Percentiles rank a stretch among this genome's conserved stretches.
Conservation (phyloP, 768 basidiomycete genomes). For the Boletus edulis region DNA sequence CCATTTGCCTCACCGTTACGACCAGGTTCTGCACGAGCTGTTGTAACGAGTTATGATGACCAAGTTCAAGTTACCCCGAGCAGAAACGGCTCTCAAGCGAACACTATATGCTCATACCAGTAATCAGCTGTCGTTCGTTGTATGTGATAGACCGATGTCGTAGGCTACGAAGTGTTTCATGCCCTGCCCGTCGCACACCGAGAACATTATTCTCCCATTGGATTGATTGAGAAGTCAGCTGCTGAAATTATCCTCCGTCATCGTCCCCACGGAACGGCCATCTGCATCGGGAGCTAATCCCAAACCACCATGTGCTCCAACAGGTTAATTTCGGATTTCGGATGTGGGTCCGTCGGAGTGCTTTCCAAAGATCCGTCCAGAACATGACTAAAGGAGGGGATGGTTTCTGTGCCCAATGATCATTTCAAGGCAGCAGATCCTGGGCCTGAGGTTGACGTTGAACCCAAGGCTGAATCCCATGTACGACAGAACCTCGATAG, state of each 20-base stretch:
- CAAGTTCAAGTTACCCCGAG: background rate
- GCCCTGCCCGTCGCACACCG: background rate
- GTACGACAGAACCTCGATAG: conserved; percentile 9
- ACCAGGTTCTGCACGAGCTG: conserved; percentile 68
- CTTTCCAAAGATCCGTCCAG: background rate
- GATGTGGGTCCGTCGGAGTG: background rate
- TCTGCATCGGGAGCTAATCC: background rate
- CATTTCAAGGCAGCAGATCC: too few relatives aligned
- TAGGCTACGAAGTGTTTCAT: background rate
- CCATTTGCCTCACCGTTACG: conserved; percentile 81
- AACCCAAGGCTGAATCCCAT: conserved; percentile 9
- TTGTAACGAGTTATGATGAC: conserved; percentile 33
- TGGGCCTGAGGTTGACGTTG: conserved; percentile 5
- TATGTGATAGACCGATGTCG: conserved; percentile 13
- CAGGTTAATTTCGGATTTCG: background rate
- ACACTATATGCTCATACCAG: background rate
- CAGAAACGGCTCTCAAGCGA: background rate
- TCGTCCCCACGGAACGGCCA: background rate
- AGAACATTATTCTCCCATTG: background rate
- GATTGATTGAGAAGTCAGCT: background rate
- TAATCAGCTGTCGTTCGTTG: conserved; percentile 12
- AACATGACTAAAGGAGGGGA: background rate
- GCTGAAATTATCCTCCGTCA: background rate
- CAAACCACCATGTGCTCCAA: background rate
- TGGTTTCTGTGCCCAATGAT: background rate